These are phyloP conservation scores for Leccinum griseonigrum DNA, from an alignment of 1,284 basidiomycete genomes.

Conservation along the genomic window DNA sequence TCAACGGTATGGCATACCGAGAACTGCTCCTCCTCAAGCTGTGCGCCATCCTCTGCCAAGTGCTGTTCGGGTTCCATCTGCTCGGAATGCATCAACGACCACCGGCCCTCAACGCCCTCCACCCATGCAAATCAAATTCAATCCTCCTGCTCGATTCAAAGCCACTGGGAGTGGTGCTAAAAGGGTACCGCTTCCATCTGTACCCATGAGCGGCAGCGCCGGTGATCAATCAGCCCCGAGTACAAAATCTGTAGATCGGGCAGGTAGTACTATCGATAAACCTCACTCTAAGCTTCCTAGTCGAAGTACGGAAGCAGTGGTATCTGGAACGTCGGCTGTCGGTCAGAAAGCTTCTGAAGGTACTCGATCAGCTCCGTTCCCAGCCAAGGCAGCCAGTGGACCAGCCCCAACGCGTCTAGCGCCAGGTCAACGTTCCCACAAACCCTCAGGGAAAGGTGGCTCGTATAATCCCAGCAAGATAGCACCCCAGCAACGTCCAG, in stretches of 20 bases:
- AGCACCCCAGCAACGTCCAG: constrained; percentile 11
- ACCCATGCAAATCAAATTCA: constrained; percentile 27
- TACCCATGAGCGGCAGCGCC: constrained; percentile 3
- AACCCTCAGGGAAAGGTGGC: constrained; percentile 14
- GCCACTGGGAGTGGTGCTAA: constrained; percentile 32
- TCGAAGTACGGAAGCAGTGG: constrained; percentile 3
- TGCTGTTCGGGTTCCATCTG: constrained; percentile 8
- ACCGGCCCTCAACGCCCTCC: constrained; percentile 30
- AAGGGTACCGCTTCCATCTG: constrained; percentile 34
- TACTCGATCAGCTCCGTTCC: constrained; percentile 6
- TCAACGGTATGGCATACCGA: constrained; percentile 21
- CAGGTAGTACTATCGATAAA: constrained; percentile 1
- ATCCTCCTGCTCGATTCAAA: constrained; percentile 23
- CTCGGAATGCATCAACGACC: constrained; percentile 8
- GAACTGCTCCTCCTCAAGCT: constrained; percentile 14
- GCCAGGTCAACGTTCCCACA: constrained; percentile 13
- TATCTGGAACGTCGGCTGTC: neutral
- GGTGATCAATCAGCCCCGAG: constrained; percentile 5
- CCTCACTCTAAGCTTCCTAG: constrained; percentile 14
- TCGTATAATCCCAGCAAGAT: constrained; percentile 1
- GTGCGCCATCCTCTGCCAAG: constrained; percentile 11
- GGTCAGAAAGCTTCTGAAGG: constrained; percentile 12
- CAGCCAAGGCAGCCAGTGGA: constrained; percentile 11
- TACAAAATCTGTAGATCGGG: neutral
- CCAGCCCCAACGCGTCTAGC: neutral